phyloP scores from a whole-genome alignment of 1,284 basidiomycete species.

The Cystobasidium pallidum region DNA sequence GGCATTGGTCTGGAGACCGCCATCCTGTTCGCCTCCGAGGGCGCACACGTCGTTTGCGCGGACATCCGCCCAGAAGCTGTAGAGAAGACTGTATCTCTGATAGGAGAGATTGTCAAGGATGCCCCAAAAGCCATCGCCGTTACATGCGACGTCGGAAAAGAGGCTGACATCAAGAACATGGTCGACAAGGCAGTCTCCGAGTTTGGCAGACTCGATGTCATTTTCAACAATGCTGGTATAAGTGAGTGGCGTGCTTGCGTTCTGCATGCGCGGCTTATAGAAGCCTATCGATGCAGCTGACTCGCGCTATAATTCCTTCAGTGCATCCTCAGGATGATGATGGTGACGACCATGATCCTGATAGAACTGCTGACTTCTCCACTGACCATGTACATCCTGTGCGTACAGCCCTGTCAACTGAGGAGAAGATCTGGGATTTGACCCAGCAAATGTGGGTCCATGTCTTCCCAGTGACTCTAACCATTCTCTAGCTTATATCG shows the following conservation, averaged over 20 bases:
- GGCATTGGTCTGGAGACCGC: conserved; percentile 94
- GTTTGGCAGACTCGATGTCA: conserved; percentile 87
- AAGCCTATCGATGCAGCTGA: no score
- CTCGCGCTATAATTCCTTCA: no score
- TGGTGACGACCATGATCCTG: conserved; percentile 3
- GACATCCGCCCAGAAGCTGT: conserved; percentile 80
- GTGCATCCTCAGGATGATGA: conserved; percentile 42
- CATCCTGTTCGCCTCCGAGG: conserved; percentile 88
- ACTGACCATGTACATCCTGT: background rate
- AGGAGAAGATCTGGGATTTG: conserved; percentile 82
- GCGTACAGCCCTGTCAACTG: conserved; percentile 76
- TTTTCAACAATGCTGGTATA: conserved; percentile 61
- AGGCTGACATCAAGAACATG: conserved; percentile 77
- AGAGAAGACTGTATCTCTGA: conserved; percentile 69
- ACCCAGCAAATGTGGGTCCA: conserved; percentile 47
- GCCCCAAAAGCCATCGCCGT: conserved; percentile 65
- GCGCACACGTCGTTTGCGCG: conserved; percentile 73
- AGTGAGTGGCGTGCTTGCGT: conserved; percentile 22
- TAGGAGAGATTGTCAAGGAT: conserved; percentile 70
- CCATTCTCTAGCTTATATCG: conserved; percentile 56
- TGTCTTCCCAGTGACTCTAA: background rate
- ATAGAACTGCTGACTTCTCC: background rate
- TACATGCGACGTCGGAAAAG: conserved; percentile 85
- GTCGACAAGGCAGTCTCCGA: conserved; percentile 77
- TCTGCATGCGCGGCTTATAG: background rate